These are phyloP conservation scores for Allium sativum DNA, from an alignment of 106 monocot species.

Conservation along the genomic window DNA sequence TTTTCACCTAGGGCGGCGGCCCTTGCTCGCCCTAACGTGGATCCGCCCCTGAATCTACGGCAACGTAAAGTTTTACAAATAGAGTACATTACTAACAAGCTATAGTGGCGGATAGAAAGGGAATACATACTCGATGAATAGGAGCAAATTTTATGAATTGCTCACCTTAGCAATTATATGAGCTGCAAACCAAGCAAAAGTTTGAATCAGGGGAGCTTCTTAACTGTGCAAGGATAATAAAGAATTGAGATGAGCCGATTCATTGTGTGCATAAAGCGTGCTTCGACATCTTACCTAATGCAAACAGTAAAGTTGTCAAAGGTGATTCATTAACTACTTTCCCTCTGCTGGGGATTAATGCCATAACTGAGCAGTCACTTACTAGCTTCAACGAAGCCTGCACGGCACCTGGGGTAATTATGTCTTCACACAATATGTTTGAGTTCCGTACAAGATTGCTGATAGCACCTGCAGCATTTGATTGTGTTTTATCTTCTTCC, in stretches of 20 bases:
- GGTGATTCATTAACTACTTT: constrained; percentile 61
- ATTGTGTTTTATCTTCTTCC: constrained; percentile 94
- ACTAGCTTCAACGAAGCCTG: constrained; percentile 81
- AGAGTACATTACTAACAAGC: too few relatives aligned
- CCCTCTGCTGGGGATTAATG: constrained; percentile 61
- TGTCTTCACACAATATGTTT: constrained; percentile 59
- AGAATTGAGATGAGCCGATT: constrained; percentile 56
- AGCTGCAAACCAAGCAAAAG: constrained; percentile 49
- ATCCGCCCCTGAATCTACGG: too few relatives aligned
- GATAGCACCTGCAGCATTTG: constrained; percentile 92
- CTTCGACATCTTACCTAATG: constrained; percentile 87
- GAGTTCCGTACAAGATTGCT: constrained; percentile 94
- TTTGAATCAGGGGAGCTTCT: constrained; percentile 52
- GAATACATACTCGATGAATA: too few relatives aligned
- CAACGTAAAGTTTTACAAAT: too few relatives aligned
- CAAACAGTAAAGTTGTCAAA: constrained; percentile 62
- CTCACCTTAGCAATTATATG: constrained; percentile 38
- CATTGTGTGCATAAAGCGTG: constrained; percentile 58
- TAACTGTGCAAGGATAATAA: constrained; percentile 37
- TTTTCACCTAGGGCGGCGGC: too few relatives aligned
- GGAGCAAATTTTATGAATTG: constrained; percentile 14
- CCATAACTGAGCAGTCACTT: constrained; percentile 45
- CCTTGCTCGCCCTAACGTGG: too few relatives aligned
- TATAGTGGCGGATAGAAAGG: too few relatives aligned
- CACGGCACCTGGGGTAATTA: constrained; percentile 65